Base-by-base conservation (phyloP, 345 rosid genomes). In the Streptanthus diversifolius region DNA sequence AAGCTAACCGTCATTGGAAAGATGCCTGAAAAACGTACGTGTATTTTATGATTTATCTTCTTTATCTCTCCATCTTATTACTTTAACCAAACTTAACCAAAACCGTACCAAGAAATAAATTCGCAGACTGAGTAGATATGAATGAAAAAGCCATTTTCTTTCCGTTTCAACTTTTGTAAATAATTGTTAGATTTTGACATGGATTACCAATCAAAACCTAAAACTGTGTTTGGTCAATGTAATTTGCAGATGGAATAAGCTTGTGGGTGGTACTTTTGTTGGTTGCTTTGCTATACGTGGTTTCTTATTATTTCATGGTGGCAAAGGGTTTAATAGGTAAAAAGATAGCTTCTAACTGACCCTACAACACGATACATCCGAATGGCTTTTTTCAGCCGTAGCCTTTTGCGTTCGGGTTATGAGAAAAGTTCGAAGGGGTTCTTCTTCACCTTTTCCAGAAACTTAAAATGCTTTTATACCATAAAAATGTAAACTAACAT, bases 1-100 rank as follows among this genome's bases (percentile, higher is more conserved):
- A 86, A 97, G 71, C 82, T 92, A 71, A 95, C 92, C 0, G 48
- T 72, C 45, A 81, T 90, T 41, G 79, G 84, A 22, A 10, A 35
- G 32, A 71, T 5, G 49, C 11, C n/a, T 48, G 76, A 39, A 22
- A 64, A 70, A 64, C 18, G 80, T 77, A 63, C 3, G 71, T 55
- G 47, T n/a, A n/a, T 35, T 25, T 11, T 40, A 33, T 2, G 15
- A 13, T 51, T 22, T 33, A 51, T 63, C 47, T 14, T 51, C 6
- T 27, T 27, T 55, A 17, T 37, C 19, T 15, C 15, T 40, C 21
- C 62, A 61, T 40, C 49, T 40, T 40, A 7, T 30, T 27, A 58
- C 45, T 24, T 18, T 21, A 37, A 30, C 45, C 47, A 21, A 57
- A 59, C 19, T 59, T 56, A 36, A 21, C 32, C 13, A 59, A 58